Evolutionary conservation across 169 alveolate genomes (phyloP).

Genomic region (Neospora caninum): DNA sequence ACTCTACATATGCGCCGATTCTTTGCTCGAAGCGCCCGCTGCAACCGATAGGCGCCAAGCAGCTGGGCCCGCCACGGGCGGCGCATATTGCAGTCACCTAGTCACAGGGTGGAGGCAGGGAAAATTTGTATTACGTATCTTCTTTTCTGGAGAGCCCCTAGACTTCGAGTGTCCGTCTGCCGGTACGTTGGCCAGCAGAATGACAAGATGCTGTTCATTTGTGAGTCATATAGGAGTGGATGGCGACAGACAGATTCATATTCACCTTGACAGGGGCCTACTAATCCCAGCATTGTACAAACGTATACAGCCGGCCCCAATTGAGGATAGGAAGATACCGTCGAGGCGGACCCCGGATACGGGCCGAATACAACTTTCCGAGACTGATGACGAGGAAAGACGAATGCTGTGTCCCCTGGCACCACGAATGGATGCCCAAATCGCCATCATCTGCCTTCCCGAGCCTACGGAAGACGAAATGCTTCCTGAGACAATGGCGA

Average conservation of each 20-base stretch:
- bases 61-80: not conserved
- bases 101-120: not conserved
- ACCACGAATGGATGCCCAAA: conserved; percentile 5
- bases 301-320: not conserved
- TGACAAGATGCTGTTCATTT: not conserved
- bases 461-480: not conserved
- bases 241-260: not conserved
- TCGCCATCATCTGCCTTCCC: not conserved
- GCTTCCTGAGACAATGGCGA: not conserved
- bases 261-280: not conserved
- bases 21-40: not conserved
- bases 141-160: not conserved
- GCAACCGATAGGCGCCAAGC: not conserved
- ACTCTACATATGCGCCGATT: not conserved
- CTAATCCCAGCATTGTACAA: not conserved
- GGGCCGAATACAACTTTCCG: not conserved
- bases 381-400: not conserved
- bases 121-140: not conserved
- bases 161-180: not conserved
- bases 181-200: not conserved
- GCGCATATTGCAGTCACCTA: not conserved
- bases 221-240: not conserved
- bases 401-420: not conserved
- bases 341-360: not conserved
- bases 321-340: not conserved